Evolutionary conservation across 2,329 filamentous ascomycete species (phyloP).

Genomic region (Anthostomella pinea): DNA sequence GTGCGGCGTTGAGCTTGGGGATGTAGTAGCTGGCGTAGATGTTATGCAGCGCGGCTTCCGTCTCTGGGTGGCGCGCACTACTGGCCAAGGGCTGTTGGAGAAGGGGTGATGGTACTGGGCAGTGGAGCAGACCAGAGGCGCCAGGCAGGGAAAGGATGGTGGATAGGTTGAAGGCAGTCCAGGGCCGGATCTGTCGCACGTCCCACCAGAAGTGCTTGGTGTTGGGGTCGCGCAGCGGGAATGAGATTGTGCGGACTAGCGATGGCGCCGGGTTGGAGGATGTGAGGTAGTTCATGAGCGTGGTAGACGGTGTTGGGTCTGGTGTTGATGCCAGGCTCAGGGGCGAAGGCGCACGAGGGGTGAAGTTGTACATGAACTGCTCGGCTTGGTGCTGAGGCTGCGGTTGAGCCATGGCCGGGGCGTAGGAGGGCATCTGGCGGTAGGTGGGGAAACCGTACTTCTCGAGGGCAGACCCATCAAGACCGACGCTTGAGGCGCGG

Average conservation of each 20-base stretch:
- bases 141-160: constrained; percentile 71
- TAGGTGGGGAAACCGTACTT: constrained; percentile 84
- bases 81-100: constrained; percentile 58
- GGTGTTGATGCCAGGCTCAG: constrained; percentile 39
- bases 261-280: constrained; percentile 77
- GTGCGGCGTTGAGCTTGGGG: constrained; percentile 81
- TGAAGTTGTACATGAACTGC: constrained; percentile 47
- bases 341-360: constrained; percentile 41
- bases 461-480: constrained; percentile 64
- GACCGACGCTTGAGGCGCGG: constrained; percentile 63
- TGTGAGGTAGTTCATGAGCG: constrained; percentile 75
- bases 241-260: constrained; percentile 75
- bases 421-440: constrained; percentile 64
- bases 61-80: constrained; percentile 69
- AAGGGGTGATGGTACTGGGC: constrained; percentile 59
- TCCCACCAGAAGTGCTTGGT: constrained; percentile 96
- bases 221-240: constrained; percentile 62
- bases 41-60: constrained; percentile 70
- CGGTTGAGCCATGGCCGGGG: constrained; percentile 33
- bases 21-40: constrained; percentile 78
- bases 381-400: constrained; percentile 37
- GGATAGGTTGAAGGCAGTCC: constrained; percentile 73
- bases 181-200: constrained; percentile 79
- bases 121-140: constrained; percentile 69
- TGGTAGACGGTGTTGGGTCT: constrained; percentile 58